Evolutionary conservation across 1,139 yeast genomes (phyloP).

Genomic region (Yamadazyma triangularis): DNA sequence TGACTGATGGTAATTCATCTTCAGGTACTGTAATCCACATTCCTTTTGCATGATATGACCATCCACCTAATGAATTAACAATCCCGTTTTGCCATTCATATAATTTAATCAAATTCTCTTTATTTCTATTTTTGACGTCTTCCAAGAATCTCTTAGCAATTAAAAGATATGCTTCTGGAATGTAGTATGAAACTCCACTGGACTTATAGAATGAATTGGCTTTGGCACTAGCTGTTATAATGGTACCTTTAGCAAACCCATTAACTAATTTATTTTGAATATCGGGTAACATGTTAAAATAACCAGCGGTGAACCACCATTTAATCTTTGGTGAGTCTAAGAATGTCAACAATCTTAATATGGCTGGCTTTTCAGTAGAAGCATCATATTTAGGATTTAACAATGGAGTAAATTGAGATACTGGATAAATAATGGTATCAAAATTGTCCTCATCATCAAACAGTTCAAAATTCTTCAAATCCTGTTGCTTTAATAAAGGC

Average conservation of each 20-base stretch:
- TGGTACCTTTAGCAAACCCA: conserved; percentile 60
- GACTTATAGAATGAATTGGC: conserved; percentile 93
- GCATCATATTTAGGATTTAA: conserved; percentile 49
- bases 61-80: conserved; percentile 77
- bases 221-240: conserved; percentile 86
- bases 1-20: conserved; percentile 58
- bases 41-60: conserved; percentile 99
- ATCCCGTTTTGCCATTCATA: conserved; percentile 86
- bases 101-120: conserved; percentile 47
- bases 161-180: conserved; percentile 85
- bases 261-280: conserved; percentile 58
- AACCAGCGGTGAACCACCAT: conserved; percentile 96
- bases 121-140: conserved; percentile 44
- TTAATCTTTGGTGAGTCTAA: conserved; percentile 51
- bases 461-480: conserved; percentile 31
- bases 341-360: conserved; percentile 56
- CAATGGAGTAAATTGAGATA: conserved; percentile 86
- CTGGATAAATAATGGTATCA: conserved; percentile 81
- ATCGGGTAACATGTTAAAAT: conserved; percentile 84
- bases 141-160: conserved; percentile 68
- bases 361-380: conserved; percentile 78
- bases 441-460: conserved; percentile 26
- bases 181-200: conserved; percentile 71
- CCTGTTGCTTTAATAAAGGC: conserved; percentile 51
- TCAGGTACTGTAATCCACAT: conserved; percentile 73